Evolutionary conservation across 2,329 filamentous ascomycete species (phyloP).

Genomic region (Aspergillus novoparasiticus): DNA sequence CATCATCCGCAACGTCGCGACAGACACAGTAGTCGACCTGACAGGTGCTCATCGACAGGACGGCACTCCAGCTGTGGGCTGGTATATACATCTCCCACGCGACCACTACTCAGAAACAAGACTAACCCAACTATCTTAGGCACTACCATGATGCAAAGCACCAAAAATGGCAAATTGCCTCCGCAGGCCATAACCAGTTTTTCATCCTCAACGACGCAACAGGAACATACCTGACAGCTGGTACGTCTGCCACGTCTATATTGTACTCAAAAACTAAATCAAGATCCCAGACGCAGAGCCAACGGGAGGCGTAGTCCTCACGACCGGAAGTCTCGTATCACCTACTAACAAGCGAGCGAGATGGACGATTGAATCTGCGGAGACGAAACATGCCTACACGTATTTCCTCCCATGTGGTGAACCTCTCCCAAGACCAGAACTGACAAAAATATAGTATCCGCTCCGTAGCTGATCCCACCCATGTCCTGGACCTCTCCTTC

Average conservation of each 20-base stretch:
- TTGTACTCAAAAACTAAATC: neutral
- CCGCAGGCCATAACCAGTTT: neutral
- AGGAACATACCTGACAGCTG: neutral
- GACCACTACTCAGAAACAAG: neutral
- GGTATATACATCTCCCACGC: neutral
- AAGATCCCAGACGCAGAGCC: neutral
- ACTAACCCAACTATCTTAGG: neutral
- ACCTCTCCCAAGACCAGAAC: fast-evolving
- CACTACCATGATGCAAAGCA: neutral
- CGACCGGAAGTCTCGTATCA: neutral
- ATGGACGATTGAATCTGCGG: neutral
- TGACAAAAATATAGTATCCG: neutral
- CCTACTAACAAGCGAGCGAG: neutral
- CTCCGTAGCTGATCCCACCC: neutral
- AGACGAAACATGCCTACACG: neutral
- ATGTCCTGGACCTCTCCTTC: neutral
- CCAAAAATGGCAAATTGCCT: neutral
- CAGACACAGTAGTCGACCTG: neutral
- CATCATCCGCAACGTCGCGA: neutral
- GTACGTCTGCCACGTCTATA: neutral
- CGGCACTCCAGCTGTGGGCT: neutral
- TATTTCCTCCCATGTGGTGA: neutral
- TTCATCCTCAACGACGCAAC: neutral
- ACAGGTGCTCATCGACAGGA: neutral
- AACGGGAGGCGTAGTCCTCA: neutral